Percentiles rank a stretch among this genome's conserved stretches.
phyloP scores from a whole-genome alignment of 2,329 filamentous ascomycete genomes.

The Fusarium albosuccineum region DNA sequence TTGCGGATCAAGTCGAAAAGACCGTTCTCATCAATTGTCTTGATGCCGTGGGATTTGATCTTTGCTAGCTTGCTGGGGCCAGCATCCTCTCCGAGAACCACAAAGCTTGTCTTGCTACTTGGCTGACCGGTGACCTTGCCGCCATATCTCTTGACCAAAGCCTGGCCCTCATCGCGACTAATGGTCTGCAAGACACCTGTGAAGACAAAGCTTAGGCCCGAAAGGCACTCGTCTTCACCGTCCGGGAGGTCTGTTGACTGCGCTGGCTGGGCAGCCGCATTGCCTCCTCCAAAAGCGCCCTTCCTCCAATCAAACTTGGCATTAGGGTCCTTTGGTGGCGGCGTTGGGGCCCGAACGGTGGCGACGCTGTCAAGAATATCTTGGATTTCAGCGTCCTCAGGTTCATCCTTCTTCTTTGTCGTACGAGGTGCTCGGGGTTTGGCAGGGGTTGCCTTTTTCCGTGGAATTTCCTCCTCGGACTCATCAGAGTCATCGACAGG shows the following conservation, averaged over 20 bases:
- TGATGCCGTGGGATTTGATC: slow-evolving; percentile 83
- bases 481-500: slow-evolving; percentile 66
- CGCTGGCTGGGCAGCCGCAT: slow-evolving; percentile 71
- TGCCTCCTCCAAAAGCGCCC: slow-evolving; percentile 67
- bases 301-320: slow-evolving; percentile 86
- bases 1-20: slow-evolving; percentile 86
- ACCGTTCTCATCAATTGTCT: slow-evolving; percentile 94
- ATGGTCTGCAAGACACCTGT: slow-evolving; percentile 87
- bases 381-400: slow-evolving; percentile 79
- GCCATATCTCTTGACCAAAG: slow-evolving; percentile 91
- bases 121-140: slow-evolving; percentile 89
- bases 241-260: slow-evolving; percentile 80
- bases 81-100: slow-evolving; percentile 90
- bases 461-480: slow-evolving; percentile 70
- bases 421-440: slow-evolving; percentile 70
- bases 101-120: slow-evolving; percentile 93
- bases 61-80: slow-evolving; percentile 93
- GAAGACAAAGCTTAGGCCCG: slow-evolving; percentile 93
- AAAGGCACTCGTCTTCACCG: slow-evolving; percentile 89
- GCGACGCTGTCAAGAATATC: slow-evolving; percentile 91
- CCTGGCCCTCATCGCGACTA: slow-evolving; percentile 85
- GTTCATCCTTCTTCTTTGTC: slow-evolving; percentile 72
- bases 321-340: slow-evolving; percentile 77
- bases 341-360: slow-evolving; percentile 84
- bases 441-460: slow-evolving; percentile 70